Evolutionary conservation across 352 stramenopile species (phyloP).

Genomic region (Phytophthora hibernalis): DNA sequence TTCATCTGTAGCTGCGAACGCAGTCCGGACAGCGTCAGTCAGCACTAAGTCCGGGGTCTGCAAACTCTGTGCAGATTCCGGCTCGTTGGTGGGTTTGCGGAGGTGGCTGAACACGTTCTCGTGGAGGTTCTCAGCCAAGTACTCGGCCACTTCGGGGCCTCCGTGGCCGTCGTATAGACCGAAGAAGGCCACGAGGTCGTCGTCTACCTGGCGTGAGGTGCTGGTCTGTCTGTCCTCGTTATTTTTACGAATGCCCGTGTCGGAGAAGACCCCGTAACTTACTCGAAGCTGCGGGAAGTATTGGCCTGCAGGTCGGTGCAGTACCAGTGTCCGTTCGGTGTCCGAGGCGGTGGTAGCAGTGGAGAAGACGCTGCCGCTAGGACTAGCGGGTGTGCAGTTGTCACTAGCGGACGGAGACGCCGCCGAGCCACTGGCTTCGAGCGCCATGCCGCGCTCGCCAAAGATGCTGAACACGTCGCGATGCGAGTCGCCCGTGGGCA

Average conservation of each 20-base stretch:
- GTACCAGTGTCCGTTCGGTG: slow-evolving; percentile 71
- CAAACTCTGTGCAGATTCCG: slow-evolving; percentile 34
- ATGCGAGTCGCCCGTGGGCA: slow-evolving; percentile 45
- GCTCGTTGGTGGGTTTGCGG: slow-evolving; percentile 32
- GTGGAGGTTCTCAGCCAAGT: slow-evolving; percentile 69
- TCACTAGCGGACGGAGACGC: slow-evolving; percentile 30
- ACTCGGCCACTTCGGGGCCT: slow-evolving; percentile 71
- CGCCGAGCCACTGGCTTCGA: slow-evolving; percentile 43
- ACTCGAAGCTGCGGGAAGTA: slow-evolving; percentile 61
- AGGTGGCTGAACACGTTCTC: slow-evolving; percentile 64
- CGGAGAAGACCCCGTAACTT: slow-evolving; percentile 75
- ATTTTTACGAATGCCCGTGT: slow-evolving; percentile 72
- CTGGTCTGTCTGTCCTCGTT: slow-evolving; percentile 83
- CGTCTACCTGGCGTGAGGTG: slow-evolving; percentile 49
- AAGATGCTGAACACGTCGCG: slow-evolving; percentile 91
- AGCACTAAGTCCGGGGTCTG: slow-evolving; percentile 34
- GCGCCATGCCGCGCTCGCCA: slow-evolving; percentile 73
- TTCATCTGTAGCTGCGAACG: slow-evolving; percentile 72
- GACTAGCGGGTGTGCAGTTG: slow-evolving; percentile 59
- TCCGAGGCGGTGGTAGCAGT: slow-evolving; percentile 79
- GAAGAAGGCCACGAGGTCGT: slow-evolving; percentile 82
- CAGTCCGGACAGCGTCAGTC: slow-evolving; percentile 42
- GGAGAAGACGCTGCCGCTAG: slow-evolving; percentile 73
- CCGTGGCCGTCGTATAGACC: slow-evolving; percentile 88
- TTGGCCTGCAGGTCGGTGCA: slow-evolving; percentile 56